These are phyloP conservation scores for Phytophthora fragariae DNA, from an alignment of 352 stramenopile species.

Conservation along the genomic window DNA sequence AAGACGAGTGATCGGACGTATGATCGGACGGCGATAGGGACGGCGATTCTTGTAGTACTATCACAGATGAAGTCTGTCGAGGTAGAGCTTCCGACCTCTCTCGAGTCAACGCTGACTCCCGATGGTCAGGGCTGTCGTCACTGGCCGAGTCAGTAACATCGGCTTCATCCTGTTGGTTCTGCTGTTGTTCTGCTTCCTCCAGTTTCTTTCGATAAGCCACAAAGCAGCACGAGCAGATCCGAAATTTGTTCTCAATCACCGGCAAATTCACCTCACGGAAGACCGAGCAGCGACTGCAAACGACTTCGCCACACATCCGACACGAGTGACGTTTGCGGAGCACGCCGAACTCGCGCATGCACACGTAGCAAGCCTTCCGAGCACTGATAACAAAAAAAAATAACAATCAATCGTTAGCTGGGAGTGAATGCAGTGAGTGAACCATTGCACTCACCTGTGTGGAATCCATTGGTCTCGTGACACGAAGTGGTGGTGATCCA, in stretches of 20 bases:
- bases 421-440: neutral
- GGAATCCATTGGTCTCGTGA: slow-evolving; percentile 61
- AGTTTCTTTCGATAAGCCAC: slow-evolving; percentile 64
- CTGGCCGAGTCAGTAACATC: slow-evolving; percentile 12
- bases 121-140: slow-evolving; percentile 18
- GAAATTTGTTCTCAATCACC: slow-evolving; percentile 66
- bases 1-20: slow-evolving; percentile 49
- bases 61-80: neutral
- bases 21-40: slow-evolving; percentile 32
- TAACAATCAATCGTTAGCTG: neutral
- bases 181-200: slow-evolving; percentile 24
- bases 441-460: slow-evolving; percentile 34
- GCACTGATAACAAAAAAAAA: slow-evolving; percentile 21
- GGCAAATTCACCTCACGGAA: slow-evolving; percentile 73
- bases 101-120: slow-evolving; percentile 4
- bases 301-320: slow-evolving; percentile 83
- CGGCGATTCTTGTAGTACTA: slow-evolving; percentile 14
- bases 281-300: slow-evolving; percentile 81
- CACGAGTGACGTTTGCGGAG: slow-evolving; percentile 81
- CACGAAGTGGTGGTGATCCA: slow-evolving; percentile 77
- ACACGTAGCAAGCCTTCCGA: slow-evolving; percentile 69
- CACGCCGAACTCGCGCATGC: slow-evolving; percentile 72
- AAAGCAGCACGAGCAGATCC: slow-evolving; percentile 80
- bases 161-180: slow-evolving; percentile 24
- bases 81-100: neutral